Evolutionary conservation across 495 filamentous ascomycete species (phyloP).

Genomic region (Physcia stellaris): DNA sequence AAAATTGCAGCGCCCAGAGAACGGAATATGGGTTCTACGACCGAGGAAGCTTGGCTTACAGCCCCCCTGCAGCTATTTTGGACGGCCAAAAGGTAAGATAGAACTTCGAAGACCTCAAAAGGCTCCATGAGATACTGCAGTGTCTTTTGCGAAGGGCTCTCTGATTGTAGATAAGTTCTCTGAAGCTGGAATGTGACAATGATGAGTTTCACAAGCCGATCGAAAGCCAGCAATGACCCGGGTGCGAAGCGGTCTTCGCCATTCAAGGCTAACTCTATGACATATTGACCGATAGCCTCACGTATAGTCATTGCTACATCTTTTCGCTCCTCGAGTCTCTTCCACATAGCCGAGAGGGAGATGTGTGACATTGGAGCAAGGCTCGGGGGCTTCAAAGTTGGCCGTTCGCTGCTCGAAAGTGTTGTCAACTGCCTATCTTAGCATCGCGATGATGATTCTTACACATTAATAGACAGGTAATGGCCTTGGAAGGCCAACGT

Average conservation of each 20-base stretch:
- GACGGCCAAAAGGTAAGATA: too few species aligned
- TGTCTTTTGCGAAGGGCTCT: not conserved
- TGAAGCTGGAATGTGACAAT: slow-evolving; percentile 1
- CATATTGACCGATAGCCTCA: slow-evolving; percentile 2
- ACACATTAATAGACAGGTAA: too few species aligned
- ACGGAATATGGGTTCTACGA: too few species aligned
- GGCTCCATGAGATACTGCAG: slow-evolving; percentile 15
- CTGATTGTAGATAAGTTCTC: slow-evolving; percentile 1
- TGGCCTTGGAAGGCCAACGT: too few species aligned
- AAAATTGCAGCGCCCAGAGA: too few species aligned
- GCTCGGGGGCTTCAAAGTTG: not conserved
- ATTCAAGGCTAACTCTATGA: not conserved
- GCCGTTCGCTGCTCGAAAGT: too few species aligned
- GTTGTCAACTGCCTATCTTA: too few species aligned
- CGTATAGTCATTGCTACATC: slow-evolving; percentile 3
- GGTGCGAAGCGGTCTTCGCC: not conserved
- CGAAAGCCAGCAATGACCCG: not conserved
- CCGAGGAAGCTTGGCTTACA: too few species aligned
- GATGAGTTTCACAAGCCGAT: slow-evolving; percentile 1
- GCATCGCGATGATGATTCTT: too few species aligned
- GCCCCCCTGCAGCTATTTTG: too few species aligned
- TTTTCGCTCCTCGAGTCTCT: not conserved
- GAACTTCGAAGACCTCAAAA: too few species aligned
- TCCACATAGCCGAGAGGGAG: not conserved
- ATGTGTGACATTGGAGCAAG: not conserved